Evolutionary conservation across 2,329 filamentous ascomycete species (phyloP), one percentile per base, ranked within the genome.

Genomic region (Hymenoscyphus scutula): DNA sequence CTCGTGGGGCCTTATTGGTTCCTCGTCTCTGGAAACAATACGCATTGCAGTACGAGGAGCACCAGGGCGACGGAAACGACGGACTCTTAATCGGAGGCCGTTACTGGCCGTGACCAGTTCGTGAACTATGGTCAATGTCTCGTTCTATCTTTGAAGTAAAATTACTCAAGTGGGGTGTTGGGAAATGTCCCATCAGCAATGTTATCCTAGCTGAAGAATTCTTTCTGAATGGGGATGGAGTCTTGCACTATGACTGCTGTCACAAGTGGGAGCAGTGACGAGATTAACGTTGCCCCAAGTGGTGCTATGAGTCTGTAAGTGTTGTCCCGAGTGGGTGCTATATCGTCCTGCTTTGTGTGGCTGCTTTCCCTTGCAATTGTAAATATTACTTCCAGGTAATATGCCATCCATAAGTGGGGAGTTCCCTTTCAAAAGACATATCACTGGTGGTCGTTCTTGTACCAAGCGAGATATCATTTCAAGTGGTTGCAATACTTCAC

Each of bases 1-100:
- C 62, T 67, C 67, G 65, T 65, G 61, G 51, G 63, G 56, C 62
- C 65, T 62, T 38, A 65, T 61, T 56, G 57, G 57, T 32, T 34
- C 45, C 8, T 19, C 57, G 55, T 61, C 62, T 27, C 51, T 54
- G 27, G 25, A 32, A 32, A 54, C 51, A 23, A 19, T 48, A 48
- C 41, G n/a, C 38, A 23, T 48, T 48, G 10, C n/a, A 34, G 32
- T 34, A 34, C 32, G n/a, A n/a, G n/a, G 32, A 34, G 32, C 32
- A 48, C 19, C 41, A 48, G 19, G 41, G 41, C n/a, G 2, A 48
- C 41, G n/a, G 41, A 25, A 34, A 34, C 32, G 32, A 23, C 41
- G n/a, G 10, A 48, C 41, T 48, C 41, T 25, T 25, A 34, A 34
- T 34, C 6, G 32, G 7, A 34, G 32, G 32, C 32, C 32, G 32